These are phyloP conservation scores for Populus simonii DNA, from an alignment of 345 rosid species.

Conservation along the genomic window DNA sequence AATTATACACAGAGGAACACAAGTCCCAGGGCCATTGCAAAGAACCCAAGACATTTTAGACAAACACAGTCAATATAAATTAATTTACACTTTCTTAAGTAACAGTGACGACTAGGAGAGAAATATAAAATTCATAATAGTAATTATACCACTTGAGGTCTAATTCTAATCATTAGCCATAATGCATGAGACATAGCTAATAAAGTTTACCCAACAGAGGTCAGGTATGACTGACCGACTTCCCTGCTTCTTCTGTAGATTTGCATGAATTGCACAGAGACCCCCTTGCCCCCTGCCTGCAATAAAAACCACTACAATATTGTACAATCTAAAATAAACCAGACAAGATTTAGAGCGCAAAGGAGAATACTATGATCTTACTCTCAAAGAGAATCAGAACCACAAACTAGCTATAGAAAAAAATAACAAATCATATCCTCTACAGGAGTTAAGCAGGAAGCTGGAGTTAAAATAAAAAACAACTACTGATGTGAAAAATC, in stretches of 20 bases:
- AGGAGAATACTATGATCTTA: too few species aligned
- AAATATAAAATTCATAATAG: background rate
- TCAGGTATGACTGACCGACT: conserved; percentile 85
- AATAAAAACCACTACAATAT: conserved; percentile 5
- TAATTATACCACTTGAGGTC: conserved; percentile 79
- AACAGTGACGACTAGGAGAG: background rate
- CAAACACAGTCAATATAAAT: background rate
- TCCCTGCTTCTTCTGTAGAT: conserved; percentile 89
- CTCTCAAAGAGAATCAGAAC: too few species aligned
- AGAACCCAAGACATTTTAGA: conserved; percentile 47
- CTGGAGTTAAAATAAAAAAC: too few species aligned
- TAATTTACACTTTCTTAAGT: background rate
- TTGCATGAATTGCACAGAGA: conserved; percentile 50
- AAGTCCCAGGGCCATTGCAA: conserved; percentile 96
- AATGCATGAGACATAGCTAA: conserved; percentile 62
- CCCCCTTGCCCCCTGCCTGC: conserved; percentile 37
- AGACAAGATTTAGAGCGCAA: background rate
- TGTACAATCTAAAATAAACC: background rate
- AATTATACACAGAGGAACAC: conserved; percentile 72
- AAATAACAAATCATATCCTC: too few species aligned
- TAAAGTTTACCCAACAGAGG: conserved; percentile 78
- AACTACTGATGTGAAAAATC: too few species aligned
- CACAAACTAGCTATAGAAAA: too few species aligned
- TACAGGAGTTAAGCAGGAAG: too few species aligned
- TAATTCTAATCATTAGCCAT: conserved; percentile 67